Percentiles rank a stretch among this genome's conserved stretches.
These are phyloP conservation scores for Backusella tuberculispora DNA, from an alignment of 192 early-diverging fungal species.

Conservation along the genomic window DNA sequence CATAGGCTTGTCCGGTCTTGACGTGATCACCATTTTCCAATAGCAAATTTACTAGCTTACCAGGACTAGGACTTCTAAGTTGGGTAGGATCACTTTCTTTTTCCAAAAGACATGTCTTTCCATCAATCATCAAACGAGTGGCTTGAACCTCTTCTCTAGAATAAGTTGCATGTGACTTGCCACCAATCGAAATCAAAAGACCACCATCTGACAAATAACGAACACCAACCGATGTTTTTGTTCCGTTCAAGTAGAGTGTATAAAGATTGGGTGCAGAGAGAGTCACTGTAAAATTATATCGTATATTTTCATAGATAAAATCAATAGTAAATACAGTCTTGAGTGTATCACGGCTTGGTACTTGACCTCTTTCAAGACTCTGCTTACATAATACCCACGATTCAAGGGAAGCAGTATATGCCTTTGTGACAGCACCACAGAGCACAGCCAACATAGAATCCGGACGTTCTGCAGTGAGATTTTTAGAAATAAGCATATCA, in stretches of 20 bases:
- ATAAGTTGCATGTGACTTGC: conserved; percentile 90
- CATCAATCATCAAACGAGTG: conserved; percentile 86
- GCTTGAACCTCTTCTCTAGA: conserved; percentile 86
- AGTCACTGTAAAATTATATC: conserved; percentile 84
- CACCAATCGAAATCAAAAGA: conserved; percentile 84
- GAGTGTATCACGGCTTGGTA: conserved; percentile 75
- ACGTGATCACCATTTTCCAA: conserved; percentile 92
- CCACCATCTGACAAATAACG: conserved; percentile 91
- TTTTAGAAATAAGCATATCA: conserved; percentile 87
- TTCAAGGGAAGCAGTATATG: conserved; percentile 65
- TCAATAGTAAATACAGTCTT: conserved; percentile 76
- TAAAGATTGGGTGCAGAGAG: conserved; percentile 81
- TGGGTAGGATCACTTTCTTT: conserved; percentile 98
- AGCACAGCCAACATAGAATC: conserved; percentile 88
- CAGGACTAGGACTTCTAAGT: conserved; percentile 91
- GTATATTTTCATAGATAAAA: conserved; percentile 90
- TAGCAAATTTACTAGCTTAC: conserved; percentile 92
- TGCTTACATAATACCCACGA: conserved; percentile 74
- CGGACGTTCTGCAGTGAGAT: conserved; percentile 88
- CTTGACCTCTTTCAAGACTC: conserved; percentile 91
- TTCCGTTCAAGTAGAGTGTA: conserved; percentile 81
- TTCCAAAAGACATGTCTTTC: conserved; percentile 90
- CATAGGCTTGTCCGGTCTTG: conserved; percentile 86
- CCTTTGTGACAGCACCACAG: conserved; percentile 90
- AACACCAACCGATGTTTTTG: conserved; percentile 77